Evolutionary conservation across 139 green algal genomes (phyloP).

Genomic region (Coccomyxa sp.): DNA sequence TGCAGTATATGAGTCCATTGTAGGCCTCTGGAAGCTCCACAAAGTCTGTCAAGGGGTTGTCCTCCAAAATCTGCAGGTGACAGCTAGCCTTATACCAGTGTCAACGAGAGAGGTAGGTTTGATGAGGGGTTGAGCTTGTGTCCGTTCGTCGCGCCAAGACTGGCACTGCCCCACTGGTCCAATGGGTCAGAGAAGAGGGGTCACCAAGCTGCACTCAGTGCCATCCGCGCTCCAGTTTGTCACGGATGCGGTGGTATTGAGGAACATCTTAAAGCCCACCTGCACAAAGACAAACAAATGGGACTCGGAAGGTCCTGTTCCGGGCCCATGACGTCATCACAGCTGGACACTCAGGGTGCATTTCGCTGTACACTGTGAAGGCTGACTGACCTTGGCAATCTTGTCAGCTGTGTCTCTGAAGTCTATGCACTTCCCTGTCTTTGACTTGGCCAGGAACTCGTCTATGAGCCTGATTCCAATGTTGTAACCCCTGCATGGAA

Average conservation of each 20-base stretch:
- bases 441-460: conserved; percentile 91
- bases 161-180: background rate
- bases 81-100: no score
- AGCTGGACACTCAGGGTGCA: background rate
- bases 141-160: background rate
- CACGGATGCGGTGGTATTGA: conserved; percentile 72
- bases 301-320: background rate
- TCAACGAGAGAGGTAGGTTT: no score
- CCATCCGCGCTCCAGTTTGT: conserved; percentile 80
- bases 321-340: no score
- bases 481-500: conserved; percentile 8
- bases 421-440: conserved; percentile 59
- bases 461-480: conserved; percentile 56
- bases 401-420: conserved; percentile 81
- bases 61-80: conserved; percentile 68
- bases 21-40: conserved; percentile 89
- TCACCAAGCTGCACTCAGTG: conserved; percentile 81
- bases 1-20: conserved; percentile 79
- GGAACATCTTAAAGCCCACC: conserved; percentile 83
- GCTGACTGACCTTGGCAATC: conserved; percentile 62
- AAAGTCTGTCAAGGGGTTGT: conserved; percentile 94
- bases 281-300: conserved; percentile 3
- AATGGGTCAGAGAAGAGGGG: background rate
- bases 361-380: background rate
- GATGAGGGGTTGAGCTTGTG: background rate